Evolutionary conservation across 371 early-diverging fungal genomes (phyloP), one percentile per base, ranked within the genome.

Genomic region (Apophysomyces elegans): DNA sequence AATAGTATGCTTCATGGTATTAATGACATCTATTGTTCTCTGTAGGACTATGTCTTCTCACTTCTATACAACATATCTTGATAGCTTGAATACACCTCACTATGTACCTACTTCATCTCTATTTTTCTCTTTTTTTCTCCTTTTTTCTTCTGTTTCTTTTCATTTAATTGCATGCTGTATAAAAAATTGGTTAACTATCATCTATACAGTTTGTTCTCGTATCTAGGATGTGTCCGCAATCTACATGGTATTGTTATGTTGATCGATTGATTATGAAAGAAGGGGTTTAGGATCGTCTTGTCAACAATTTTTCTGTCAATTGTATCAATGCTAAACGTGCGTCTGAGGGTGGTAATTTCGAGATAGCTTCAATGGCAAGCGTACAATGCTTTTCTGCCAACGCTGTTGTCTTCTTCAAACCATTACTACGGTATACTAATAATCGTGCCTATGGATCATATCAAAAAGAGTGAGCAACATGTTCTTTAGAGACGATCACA

Each of bases 311-410:
- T 57, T 85, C 79, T 2, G 87, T 80, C 32, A 89, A 67, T 63
- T 87, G 87, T n/a, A 88, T 73, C 12, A 93, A 67, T 0, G 93
- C 92, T 41, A 87, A 76, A 46, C 88, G 73, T 8, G 93, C 91
- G 37, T 86, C 81, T 0, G 92, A 91, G 37, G 85, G 75, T 12
- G 93, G 92, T 37, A 93, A 63, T 57, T 86, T 67, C 43, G 71
- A 59, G 54, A 91, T 68, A 16, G 90, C 81, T 16, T 83, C 77
- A 58, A 79, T 84, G 3, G 93, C 92, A 12, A 74, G 73, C 63
- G 85, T 75, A 58, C 87, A 86, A 67, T 88, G 88, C 12, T 62
- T 63, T 66, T 83, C 78, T 9, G 91, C 91, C 61, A 89, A 62
- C 44, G 64, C 64, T 43, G 80, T 69, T 1, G 93, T 93, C 64